Evolutionary conservation across 306 rosid species (phyloP).

Genomic region (Trifolium subterraneum): DNA sequence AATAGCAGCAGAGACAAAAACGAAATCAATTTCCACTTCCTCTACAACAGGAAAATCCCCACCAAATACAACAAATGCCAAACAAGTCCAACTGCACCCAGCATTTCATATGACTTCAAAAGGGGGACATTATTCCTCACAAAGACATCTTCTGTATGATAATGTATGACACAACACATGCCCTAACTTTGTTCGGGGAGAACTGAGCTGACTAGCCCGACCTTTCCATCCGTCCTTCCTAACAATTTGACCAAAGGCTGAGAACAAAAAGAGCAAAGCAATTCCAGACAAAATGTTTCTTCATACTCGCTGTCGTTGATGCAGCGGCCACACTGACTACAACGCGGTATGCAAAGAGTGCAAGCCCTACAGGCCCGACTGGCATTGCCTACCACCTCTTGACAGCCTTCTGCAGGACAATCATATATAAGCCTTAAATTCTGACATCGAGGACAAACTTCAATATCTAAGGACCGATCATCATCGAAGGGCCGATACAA

Average conservation of each 20-base stretch:
- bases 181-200: slow-evolving; percentile 44
- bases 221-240: slow-evolving; percentile 49
- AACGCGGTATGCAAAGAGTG: slow-evolving; percentile 77
- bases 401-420: slow-evolving; percentile 81
- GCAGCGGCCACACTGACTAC: slow-evolving; percentile 84
- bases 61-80: slow-evolving; percentile 32
- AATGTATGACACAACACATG: slow-evolving; percentile 36
- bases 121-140: slow-evolving; percentile 15
- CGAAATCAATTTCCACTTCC: slow-evolving; percentile 31
- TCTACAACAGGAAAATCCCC: slow-evolving; percentile 30
- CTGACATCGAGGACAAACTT: slow-evolving; percentile 82
- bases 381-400: slow-evolving; percentile 51
- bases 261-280: slow-evolving; percentile 73
- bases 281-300: slow-evolving; percentile 87
- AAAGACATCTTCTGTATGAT: slow-evolving; percentile 32
- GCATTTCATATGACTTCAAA: slow-evolving; percentile 37
- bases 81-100: slow-evolving; percentile 41
- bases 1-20: slow-evolving; percentile 33
- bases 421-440: slow-evolving; percentile 85
- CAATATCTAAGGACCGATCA: slow-evolving; percentile 73
- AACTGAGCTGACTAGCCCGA: slow-evolving; percentile 38
- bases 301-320: slow-evolving; percentile 77
- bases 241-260: slow-evolving; percentile 46
- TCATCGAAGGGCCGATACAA: slow-evolving; percentile 74
- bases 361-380: slow-evolving; percentile 77